Conservation (phyloP, 148 eudicot species). For the Chenopodium formosanum region DNA sequence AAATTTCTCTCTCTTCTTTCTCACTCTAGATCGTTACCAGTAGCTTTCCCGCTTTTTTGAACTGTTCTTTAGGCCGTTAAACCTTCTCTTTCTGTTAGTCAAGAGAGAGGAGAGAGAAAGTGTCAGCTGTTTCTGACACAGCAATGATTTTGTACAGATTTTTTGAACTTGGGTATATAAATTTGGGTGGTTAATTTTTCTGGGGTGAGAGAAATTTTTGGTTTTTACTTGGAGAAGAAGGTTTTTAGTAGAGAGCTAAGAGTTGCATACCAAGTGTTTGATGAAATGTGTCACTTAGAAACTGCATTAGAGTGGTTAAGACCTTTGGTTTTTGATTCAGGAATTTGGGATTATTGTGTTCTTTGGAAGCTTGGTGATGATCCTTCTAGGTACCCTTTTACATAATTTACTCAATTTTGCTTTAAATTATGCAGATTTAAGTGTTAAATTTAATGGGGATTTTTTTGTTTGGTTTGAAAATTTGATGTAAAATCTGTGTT, state of each 20-base stretch:
- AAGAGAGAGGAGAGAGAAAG: slow-evolving; percentile 11
- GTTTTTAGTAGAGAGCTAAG: background rate
- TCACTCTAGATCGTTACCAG: slow-evolving; percentile 30
- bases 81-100: slow-evolving; percentile 5
- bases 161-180: background rate
- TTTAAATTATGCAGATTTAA: background rate
- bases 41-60: slow-evolving; percentile 38
- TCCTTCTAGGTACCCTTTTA: slow-evolving; percentile 59
- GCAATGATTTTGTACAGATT: slow-evolving; percentile 25
- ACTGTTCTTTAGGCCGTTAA: slow-evolving; percentile 28
- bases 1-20: slow-evolving; percentile 11
- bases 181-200: background rate
- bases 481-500: background rate
- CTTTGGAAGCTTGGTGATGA: slow-evolving; percentile 78
- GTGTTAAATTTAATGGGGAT: background rate
- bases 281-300: slow-evolving; percentile 54
- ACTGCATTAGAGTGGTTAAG: slow-evolving; percentile 50
- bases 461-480: background rate
- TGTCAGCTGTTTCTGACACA: slow-evolving; percentile 30
- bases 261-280: slow-evolving; percentile 27
- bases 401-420: background rate
- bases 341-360: slow-evolving; percentile 78
- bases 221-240: slow-evolving; percentile 6
- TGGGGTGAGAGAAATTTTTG: background rate
- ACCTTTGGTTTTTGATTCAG: slow-evolving; percentile 39